Evolutionary conservation across 352 stramenopile genomes (phyloP), one percentile per base, ranked within the genome.

Genomic region (Pythium monospermum): DNA sequence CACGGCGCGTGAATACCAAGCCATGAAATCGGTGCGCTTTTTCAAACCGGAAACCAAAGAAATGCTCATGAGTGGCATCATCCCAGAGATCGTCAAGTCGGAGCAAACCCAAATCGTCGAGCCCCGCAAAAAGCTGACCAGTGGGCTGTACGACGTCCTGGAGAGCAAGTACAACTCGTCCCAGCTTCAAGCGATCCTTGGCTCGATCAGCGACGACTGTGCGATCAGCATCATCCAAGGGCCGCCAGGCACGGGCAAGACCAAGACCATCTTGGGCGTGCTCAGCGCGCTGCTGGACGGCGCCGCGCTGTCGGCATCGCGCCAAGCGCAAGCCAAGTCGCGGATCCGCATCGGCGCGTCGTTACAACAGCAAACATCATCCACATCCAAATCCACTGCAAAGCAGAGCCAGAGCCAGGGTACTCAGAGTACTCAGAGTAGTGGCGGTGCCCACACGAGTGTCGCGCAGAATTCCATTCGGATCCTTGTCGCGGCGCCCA

Each of bases 241-340:
- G 61, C 82, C 82, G 57, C 82, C 82, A 38, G 82, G 82, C 18
- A 93, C 82, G 33, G 82, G 82, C 16, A 93, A 93, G 66, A 90
- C 79, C 2, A 88, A 88, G 54, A 93, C 82, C 1, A 87, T 93
- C 44, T 48, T 93, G 1, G 82, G 82, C 7, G 61, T 91, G 7
- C 58, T 88, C 27, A 88, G 68, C 49, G 75, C 82, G 18, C 58
- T 93, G 37, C 63, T 93, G n/a, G 79, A 87, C 44, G 76, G 79
- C 18, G 76, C 73, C 30, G 79, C 76, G 3, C 41, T 90, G 6
- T 69, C 66, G 3, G 64, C 68, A 5, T 46, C 73, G 15, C 54
- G 68, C 22, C 79, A 86, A 50, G 37, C 71, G 15, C 72, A 83
- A 36, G 73, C 61, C 1, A 83, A 76, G 18, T 63, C 77, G 12